Percentiles rank a stretch among this genome's conserved stretches.
phyloP scores from a whole-genome alignment of 768 basidiomycete species.

The Amanita phalloides region DNA sequence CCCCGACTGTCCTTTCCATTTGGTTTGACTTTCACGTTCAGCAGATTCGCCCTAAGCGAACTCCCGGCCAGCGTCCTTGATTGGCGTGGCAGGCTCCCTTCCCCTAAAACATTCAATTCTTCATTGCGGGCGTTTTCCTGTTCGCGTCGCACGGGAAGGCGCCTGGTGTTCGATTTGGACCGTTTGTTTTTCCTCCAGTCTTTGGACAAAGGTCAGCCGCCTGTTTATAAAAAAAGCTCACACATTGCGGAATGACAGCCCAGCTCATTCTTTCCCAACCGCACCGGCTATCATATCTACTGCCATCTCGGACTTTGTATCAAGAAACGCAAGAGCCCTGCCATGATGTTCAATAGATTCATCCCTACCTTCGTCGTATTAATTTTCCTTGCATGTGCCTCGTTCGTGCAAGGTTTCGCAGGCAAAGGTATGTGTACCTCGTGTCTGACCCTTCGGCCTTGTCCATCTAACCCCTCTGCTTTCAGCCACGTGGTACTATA shows the following conservation, averaged over 20 bases:
- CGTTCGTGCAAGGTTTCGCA: slow-evolving; percentile 1
- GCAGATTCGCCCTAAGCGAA: background rate
- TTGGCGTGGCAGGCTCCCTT: background rate
- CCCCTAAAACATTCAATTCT: background rate
- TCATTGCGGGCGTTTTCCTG: background rate
- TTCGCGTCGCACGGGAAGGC: background rate
- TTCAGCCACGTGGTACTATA: slow-evolving; percentile 14
- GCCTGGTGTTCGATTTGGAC: background rate
- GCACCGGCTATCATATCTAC: background rate
- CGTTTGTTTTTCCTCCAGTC: background rate
- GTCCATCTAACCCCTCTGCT: slow-evolving; percentile 1
- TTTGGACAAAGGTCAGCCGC: background rate
- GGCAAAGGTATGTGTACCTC: slow-evolving; percentile 11
- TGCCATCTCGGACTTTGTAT: background rate
- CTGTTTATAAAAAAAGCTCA: background rate
- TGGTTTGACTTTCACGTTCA: background rate
- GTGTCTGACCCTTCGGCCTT: background rate
- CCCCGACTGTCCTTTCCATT: background rate
- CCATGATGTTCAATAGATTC: background rate
- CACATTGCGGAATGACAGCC: background rate
- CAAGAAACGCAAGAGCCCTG: background rate
- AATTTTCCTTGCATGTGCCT: background rate
- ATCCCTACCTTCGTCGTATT: background rate
- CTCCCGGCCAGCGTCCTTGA: background rate
- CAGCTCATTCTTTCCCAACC: background rate